Conservation (phyloP, 257 asterid species). For the Solanum phureja region DNA sequence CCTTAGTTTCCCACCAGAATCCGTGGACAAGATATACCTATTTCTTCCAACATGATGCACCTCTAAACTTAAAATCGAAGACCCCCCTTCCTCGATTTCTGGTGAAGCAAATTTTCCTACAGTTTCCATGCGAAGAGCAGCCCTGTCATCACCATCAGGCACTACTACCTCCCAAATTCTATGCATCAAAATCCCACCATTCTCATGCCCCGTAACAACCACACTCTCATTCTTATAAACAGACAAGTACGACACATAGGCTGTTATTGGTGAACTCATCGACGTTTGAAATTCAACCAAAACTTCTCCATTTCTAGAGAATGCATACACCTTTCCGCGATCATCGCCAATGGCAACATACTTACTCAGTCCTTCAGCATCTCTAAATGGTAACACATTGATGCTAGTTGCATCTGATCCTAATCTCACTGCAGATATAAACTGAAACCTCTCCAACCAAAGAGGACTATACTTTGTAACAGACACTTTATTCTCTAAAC, state of each 20-base stretch:
- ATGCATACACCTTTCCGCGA: conserved; percentile 48
- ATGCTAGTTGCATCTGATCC: conserved; percentile 57
- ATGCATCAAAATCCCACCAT: conserved; percentile 60
- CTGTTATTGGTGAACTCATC: conserved; percentile 40
- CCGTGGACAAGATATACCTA: conserved; percentile 54
- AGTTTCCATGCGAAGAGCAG: conserved; percentile 38
- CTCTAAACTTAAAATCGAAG: conserved; percentile 40
- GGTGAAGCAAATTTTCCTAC: conserved; percentile 39
- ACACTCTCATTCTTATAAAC: conserved; percentile 74
- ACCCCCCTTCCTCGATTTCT: conserved; percentile 14
- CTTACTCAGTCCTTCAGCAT: conserved; percentile 69
- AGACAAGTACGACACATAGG: conserved; percentile 49
- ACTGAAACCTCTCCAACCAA: conserved; percentile 91
- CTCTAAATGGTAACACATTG: conserved; percentile 59
- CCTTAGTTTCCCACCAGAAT: conserved; percentile 42
- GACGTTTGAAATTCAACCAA: conserved; percentile 42
- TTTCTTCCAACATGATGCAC: conserved; percentile 84
- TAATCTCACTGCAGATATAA: conserved; percentile 79
- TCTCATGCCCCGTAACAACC: conserved; percentile 67
- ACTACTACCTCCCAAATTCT: conserved; percentile 69
- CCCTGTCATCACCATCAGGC: conserved; percentile 50
- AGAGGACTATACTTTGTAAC: conserved; percentile 62
- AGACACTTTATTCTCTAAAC: conserved; percentile 15
- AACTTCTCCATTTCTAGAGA: conserved; percentile 66
- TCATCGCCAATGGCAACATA: conserved; percentile 80